phyloP scores from a whole-genome alignment of 1,139 yeast species.

The Hyphopichia fennica region DNA sequence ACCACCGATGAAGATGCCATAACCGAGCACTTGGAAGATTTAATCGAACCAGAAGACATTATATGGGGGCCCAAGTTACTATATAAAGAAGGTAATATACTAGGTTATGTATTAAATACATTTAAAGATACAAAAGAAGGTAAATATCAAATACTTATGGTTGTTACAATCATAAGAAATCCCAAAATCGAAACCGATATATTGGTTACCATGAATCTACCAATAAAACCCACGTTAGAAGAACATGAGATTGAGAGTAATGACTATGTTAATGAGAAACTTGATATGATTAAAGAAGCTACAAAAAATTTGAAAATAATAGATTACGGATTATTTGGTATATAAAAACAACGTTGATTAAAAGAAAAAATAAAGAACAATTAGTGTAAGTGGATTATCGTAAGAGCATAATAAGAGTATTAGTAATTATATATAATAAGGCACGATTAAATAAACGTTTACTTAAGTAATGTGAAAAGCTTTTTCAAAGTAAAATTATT shows the following conservation, averaged over 20 bases:
- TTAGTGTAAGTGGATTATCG: too few species aligned
- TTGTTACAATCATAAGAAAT: conserved; percentile 56
- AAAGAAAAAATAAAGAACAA: too few species aligned
- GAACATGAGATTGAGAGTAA: not conserved
- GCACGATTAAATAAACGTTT: not conserved
- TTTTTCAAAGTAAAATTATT: not conserved
- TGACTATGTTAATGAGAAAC: conserved; percentile 6
- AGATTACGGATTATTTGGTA: conserved; percentile 47
- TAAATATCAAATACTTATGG: conserved; percentile 31
- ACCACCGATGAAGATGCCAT: conserved; percentile 36
- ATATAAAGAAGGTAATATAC: conserved; percentile 7
- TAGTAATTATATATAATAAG: not conserved
- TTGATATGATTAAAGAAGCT: conserved; percentile 22
- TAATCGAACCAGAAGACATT: conserved; percentile 21
- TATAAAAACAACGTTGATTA: too few species aligned
- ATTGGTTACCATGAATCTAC: conserved; percentile 59
- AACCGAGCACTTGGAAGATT: conserved; percentile 43
- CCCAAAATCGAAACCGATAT: conserved; percentile 58
- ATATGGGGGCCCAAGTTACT: conserved; percentile 15
- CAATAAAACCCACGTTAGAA: conserved; percentile 16
- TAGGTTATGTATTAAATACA: conserved; percentile 2
- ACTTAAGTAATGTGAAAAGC: not conserved
- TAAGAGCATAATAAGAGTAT: not conserved
- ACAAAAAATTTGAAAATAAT: conserved; percentile 31
- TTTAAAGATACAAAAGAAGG: not conserved